phyloP scores from a whole-genome alignment of 2,329 filamentous ascomycete species.

The Albifimbria verrucaria region DNA sequence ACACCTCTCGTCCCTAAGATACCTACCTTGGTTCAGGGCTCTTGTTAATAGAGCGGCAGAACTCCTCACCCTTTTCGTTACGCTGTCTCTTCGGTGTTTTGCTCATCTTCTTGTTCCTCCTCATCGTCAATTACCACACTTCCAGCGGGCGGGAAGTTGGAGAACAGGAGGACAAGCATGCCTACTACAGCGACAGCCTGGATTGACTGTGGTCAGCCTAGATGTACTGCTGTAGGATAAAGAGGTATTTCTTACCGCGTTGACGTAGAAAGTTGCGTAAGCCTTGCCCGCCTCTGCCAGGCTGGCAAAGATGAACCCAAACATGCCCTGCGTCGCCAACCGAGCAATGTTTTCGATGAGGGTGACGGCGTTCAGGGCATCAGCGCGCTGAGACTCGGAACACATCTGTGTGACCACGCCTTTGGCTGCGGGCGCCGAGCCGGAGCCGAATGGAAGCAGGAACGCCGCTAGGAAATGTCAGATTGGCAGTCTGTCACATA shows the following conservation, averaged over 20 bases:
- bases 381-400: constrained; percentile 55
- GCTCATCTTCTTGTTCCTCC: constrained; percentile 4
- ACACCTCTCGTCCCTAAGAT: too few relatives aligned
- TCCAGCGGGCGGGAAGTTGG: constrained; percentile 37
- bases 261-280: constrained; percentile 64
- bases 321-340: constrained; percentile 61
- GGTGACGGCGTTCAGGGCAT: constrained; percentile 67
- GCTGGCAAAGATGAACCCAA: constrained; percentile 64
- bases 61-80: too few relatives aligned
- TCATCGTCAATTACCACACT: constrained; percentile 30
- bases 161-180: constrained; percentile 36
- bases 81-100: not conserved
- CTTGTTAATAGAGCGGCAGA: too few relatives aligned
- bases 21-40: too few relatives aligned
- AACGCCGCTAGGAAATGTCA: constrained; percentile 45
- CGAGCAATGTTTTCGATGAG: constrained; percentile 67
- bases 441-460: constrained; percentile 65
- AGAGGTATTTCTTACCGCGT: constrained; percentile 46
- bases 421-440: constrained; percentile 66
- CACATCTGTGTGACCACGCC: constrained; percentile 73
- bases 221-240: not conserved
- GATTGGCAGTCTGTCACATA: not conserved
- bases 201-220: constrained; percentile 7
- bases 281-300: constrained; percentile 58
- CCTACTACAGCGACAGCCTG: constrained; percentile 49